phyloP scores from a whole-genome alignment of 2,329 filamentous ascomycete species.

The Xylaria sp. region DNA sequence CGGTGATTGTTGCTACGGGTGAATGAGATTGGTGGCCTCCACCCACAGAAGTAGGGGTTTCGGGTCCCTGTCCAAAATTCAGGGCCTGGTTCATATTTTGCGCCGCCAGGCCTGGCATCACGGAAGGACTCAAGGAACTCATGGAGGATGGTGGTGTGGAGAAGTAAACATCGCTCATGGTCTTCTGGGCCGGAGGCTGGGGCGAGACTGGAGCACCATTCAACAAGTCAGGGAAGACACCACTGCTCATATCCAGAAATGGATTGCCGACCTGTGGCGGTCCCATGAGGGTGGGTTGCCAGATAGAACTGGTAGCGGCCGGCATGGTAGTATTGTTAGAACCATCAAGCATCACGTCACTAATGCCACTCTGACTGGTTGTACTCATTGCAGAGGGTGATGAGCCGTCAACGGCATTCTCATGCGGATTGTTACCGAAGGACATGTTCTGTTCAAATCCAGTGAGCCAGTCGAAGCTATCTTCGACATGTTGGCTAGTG shows the following conservation, averaged over 20 bases:
- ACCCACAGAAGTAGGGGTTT: constrained; percentile 77
- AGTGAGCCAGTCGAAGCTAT: constrained; percentile 83
- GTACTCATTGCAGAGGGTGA: constrained; percentile 97
- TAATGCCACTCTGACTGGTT: constrained; percentile 89
- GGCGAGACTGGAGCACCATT: constrained; percentile 79
- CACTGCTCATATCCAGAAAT: constrained; percentile 79
- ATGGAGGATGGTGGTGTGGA: constrained; percentile 80
- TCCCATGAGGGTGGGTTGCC: constrained; percentile 75
- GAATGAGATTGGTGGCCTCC: constrained; percentile 69
- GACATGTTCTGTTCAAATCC: constrained; percentile 82
- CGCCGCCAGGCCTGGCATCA: constrained; percentile 71
- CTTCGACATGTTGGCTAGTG: constrained; percentile 71
- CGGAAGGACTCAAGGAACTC: constrained; percentile 76
- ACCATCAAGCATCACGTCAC: constrained; percentile 90
- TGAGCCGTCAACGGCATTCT: constrained; percentile 88
- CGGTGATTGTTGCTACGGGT: constrained; percentile 71
- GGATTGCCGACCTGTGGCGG: constrained; percentile 75
- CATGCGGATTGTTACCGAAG: constrained; percentile 70
- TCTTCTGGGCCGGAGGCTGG: constrained; percentile 76
- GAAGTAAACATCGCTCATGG: constrained; percentile 78
- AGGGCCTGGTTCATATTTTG: constrained; percentile 73
- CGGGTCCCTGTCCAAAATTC: constrained; percentile 72
- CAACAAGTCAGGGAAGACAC: constrained; percentile 81
- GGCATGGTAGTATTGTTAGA: constrained; percentile 70
- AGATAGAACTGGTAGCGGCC: constrained; percentile 68